Base-by-base conservation (phyloP, 176 grass and related monocot species). In the Triticum urartu region DNA sequence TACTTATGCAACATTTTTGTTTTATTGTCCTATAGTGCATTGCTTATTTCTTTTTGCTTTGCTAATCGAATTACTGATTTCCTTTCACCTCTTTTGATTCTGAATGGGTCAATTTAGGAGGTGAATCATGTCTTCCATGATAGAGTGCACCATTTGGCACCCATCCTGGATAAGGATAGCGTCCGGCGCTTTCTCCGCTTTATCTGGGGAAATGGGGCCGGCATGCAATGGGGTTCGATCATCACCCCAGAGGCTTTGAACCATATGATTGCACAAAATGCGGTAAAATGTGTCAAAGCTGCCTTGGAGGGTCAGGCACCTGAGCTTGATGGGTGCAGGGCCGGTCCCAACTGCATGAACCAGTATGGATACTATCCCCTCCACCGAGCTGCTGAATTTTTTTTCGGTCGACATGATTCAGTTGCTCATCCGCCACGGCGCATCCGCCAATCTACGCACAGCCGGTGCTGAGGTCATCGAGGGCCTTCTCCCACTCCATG, bases 351-450 rank as follows among this genome's bases (percentile, higher is more conserved):
- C 64, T 86, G 26, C 75, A 86, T 79, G 84, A 86, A 39, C 10
- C 9, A 17, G 6, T 79, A 42, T 68, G 84, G 84, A 20, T 86
- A 69, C 67, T 86, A 33, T 7, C 64, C 75, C 15, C 63, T 86
- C 35, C 84, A 86, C 17, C 5, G 58, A 86, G 75, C 75, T 69
- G 84, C 84, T 61, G 84, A 86, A 21, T n/a, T 28, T 6, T 86
- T 86, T 86, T 11, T 86, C 48, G 4, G 63, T 86, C 33, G 64
- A 71, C 64, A 86, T 86, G 84, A 69, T 86, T 25, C 68, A 86
- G 45, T 79, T 86, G 75, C 84, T 86, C 5, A 2, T 86, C 5
- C 28, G n/a, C 5, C 58, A 79, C 10, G 65, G 76, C 25, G 84
- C 75, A 4, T 60, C 48, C 0, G 84, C 84, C 11, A 86, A 79